Evolutionary conservation across 2,329 filamentous ascomycete genomes (phyloP).

Genomic region (Pseudocercospora ulei): DNA sequence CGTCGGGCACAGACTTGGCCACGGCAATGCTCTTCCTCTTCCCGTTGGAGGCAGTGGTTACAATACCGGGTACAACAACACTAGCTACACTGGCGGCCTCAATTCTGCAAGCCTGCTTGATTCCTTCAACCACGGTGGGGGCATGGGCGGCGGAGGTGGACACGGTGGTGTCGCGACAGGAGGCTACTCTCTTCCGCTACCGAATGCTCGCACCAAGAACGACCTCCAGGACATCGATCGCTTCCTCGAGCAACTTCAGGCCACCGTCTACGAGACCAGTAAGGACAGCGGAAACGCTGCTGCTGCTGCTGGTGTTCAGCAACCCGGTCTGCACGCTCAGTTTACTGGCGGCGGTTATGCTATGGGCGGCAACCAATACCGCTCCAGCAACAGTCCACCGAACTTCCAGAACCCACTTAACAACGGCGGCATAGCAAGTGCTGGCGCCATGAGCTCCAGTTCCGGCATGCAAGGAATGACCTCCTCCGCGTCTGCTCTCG

Average conservation of each 20-base stretch:
- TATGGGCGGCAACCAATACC: conserved; percentile 46
- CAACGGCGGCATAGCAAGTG: conserved; percentile 31
- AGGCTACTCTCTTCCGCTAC: conserved; percentile 73
- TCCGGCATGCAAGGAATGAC: conserved; percentile 32
- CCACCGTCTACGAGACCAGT: conserved; percentile 88
- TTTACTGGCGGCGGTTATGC: conserved; percentile 36
- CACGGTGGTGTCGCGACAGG: conserved; percentile 56
- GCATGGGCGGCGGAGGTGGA: conserved; percentile 41
- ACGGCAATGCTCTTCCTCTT: conserved; percentile 52
- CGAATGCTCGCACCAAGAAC: conserved; percentile 85
- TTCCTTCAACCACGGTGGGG: conserved; percentile 30
- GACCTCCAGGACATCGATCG: conserved; percentile 90
- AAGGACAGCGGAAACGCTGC: conserved; percentile 66
- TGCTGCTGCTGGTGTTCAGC: conserved; percentile 65
- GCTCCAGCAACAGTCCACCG: conserved; percentile 51
- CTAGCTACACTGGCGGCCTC: conserved; percentile 25
- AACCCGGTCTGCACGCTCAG: conserved; percentile 58
- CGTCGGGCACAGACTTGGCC: conserved; percentile 70
- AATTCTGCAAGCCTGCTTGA: conserved; percentile 33
- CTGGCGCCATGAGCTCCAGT: conserved; percentile 35
- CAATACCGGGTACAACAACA: conserved; percentile 35
- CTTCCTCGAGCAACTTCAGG: conserved; percentile 90
- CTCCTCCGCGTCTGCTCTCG: conserved; percentile 42
- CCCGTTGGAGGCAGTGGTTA: conserved; percentile 34
- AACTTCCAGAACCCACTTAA: conserved; percentile 28